These are phyloP conservation scores for Rhizomucor miehei DNA, from an alignment of 371 early-diverging fungal genomes.

Conservation along the genomic window DNA sequence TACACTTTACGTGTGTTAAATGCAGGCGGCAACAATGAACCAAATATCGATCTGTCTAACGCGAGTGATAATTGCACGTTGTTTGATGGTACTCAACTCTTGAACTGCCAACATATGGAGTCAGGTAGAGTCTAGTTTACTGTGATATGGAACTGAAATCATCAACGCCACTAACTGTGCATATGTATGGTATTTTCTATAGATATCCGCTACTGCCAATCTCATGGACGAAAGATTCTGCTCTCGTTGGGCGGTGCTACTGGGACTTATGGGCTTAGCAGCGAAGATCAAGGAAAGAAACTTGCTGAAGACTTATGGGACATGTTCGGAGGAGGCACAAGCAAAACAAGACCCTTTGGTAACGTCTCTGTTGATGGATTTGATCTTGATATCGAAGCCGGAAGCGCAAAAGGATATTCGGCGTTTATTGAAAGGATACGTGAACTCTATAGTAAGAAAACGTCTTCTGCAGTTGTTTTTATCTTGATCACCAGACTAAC, in stretches of 20 bases:
- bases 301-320: conserved; percentile 65
- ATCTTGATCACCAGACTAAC: conserved; percentile 7
- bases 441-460: conserved; percentile 19
- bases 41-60: neutral
- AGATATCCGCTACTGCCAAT: conserved; percentile 59
- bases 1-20: neutral
- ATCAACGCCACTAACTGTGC: no score
- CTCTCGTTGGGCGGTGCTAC: conserved; percentile 64
- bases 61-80: neutral
- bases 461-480: neutral
- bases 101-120: neutral
- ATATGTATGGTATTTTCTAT: neutral
- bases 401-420: conserved; percentile 51
- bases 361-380: conserved; percentile 64
- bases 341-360: conserved; percentile 60
- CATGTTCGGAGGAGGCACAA: conserved; percentile 54
- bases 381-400: conserved; percentile 72
- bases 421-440: conserved; percentile 44
- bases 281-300: conserved; percentile 36
- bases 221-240: conserved; percentile 44
- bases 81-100: neutral
- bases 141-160: no score
- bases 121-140: neutral
- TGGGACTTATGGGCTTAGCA: conserved; percentile 50
- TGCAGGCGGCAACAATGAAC: neutral